phyloP scores from a whole-genome alignment of 2,329 filamentous ascomycete species.

The Sordariomycetes sp. region DNA sequence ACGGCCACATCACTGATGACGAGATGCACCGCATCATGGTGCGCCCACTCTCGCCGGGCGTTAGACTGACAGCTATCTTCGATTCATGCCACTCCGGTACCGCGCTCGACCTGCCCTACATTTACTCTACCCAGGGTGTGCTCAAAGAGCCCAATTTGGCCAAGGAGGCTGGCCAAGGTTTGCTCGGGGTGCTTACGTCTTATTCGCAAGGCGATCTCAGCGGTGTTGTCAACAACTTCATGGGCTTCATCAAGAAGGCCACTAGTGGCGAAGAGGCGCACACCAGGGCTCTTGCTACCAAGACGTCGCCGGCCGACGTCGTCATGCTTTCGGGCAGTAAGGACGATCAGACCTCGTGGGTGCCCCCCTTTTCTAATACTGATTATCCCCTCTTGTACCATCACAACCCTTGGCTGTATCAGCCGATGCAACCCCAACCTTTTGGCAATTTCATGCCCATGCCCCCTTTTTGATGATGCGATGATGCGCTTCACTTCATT shows the following conservation, averaged over 20 bases:
- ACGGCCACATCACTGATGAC: conserved; percentile 76
- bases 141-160: conserved; percentile 61
- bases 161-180: conserved; percentile 57
- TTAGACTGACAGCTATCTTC: conserved; percentile 53
- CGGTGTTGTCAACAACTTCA: conserved; percentile 70
- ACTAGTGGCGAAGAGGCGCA: conserved; percentile 73
- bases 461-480: too few species aligned
- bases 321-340: conserved; percentile 98
- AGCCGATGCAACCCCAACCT: too few species aligned
- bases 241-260: conserved; percentile 84
- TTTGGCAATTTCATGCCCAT: too few species aligned
- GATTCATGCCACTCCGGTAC: conserved; percentile 61
- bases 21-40: conserved; percentile 73
- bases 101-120: conserved; percentile 56
- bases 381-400: too few species aligned
- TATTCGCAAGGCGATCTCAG: conserved; percentile 66
- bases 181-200: conserved; percentile 50
- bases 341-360: conserved; percentile 87
- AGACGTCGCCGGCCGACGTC: conserved; percentile 90
- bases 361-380: conserved; percentile 24
- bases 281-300: conserved; percentile 72
- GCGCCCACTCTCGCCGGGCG: conserved; percentile 42
- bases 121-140: conserved; percentile 60
- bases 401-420: too few species aligned
- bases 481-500: too few species aligned